Evolutionary conservation across 176 grass and related monocot species (phyloP).

Genomic region (Aegilops speltoides): DNA sequence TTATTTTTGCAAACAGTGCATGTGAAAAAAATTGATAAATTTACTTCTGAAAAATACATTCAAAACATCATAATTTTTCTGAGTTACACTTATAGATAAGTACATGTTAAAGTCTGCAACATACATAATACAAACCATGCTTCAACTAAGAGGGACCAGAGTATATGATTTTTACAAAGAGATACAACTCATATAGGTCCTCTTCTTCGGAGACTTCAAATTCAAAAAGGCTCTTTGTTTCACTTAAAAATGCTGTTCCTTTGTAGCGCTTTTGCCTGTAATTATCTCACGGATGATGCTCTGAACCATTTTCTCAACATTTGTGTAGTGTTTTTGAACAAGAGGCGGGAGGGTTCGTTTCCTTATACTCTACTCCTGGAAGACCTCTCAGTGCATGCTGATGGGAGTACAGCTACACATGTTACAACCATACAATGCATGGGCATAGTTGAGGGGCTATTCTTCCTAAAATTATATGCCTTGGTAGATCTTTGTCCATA

Average conservation of each 20-base stretch:
- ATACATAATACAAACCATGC: background rate
- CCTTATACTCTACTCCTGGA: slow-evolving; percentile 7
- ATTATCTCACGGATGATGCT: background rate
- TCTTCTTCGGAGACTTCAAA: background rate
- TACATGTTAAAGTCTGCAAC: background rate
- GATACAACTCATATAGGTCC: background rate
- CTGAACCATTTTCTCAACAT: background rate
- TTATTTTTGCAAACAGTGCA: background rate
- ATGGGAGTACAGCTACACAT: slow-evolving; percentile 15
- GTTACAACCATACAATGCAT: background rate
- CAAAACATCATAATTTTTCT: background rate
- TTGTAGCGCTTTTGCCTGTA: background rate
- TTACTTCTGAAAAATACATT: background rate
- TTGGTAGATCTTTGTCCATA: slow-evolving; percentile 38
- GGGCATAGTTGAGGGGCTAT: background rate
- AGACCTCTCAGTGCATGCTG: slow-evolving; percentile 18
- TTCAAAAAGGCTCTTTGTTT: background rate
- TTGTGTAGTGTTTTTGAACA: slow-evolving; percentile 28
- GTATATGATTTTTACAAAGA: background rate
- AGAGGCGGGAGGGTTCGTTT: slow-evolving; percentile 27
- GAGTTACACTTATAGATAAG: background rate
- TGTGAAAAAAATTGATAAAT: background rate
- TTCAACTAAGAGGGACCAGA: background rate
- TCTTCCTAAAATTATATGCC: slow-evolving; percentile 9
- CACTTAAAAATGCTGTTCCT: background rate